Evolutionary conservation across 179 eudicot species (phyloP), one percentile per base, ranked within the genome.

Genomic region (Drosera spatulata): DNA sequence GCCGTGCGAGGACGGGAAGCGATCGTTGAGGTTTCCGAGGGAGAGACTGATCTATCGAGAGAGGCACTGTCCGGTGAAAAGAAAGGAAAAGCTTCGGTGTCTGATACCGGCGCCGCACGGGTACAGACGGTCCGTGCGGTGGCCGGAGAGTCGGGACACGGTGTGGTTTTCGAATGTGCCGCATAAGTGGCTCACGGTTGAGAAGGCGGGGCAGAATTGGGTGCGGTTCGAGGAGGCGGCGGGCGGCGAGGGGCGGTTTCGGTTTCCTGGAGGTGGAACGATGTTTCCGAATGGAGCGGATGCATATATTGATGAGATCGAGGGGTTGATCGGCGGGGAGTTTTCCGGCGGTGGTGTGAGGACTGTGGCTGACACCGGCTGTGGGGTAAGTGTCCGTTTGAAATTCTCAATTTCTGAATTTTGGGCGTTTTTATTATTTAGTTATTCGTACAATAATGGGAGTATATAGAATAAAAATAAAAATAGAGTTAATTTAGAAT

Each of bases 151-250:
- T 54, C 58, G 91, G 50, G 96, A 80, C 15, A 60, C 48, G 69
- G 96, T 67, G 22, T 88, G 96, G 98, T 91, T 77, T 63, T 85
- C 91, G 5, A 91, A 88, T 58, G 96, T 85, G 53, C 98, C 98
- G 13, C 96, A 91, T 70, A 88, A 88, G 57, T 87, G 93, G 75
- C 45, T 91, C 71, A 91, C 95, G 8, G 77, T 88, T 15, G 97
- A 87, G 72, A 90, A 90, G 61, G 97, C 97, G 12, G 86, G 77
- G 2, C 97, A 90, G 75, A 90, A 90, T 66, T 90, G 97, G 95
- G 88, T 90, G 64, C 79, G 88, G 75, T 87, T 85, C 41, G 81
- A 87, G 41, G 33, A 22, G 33, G 33, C 33, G 33, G 33, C 33
- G 33, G 33, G 33, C 33, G 33, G 33, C 33, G 90, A 63, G 0